Conservation (phyloP, 805 yeast species). For the Blastobotrys terrestris region DNA sequence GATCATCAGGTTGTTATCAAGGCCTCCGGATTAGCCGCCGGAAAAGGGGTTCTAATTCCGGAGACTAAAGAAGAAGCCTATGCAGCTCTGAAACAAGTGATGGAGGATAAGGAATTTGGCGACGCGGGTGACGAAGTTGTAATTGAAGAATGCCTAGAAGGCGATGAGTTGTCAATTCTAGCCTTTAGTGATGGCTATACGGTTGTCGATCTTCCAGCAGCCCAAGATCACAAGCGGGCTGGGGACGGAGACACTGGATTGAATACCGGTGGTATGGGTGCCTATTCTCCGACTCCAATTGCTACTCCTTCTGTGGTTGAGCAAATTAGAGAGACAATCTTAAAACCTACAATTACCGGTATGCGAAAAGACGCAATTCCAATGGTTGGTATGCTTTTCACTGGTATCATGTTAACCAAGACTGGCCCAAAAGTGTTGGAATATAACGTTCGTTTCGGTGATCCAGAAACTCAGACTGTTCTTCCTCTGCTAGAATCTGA, state of each 20-base stretch:
- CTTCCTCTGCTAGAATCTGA: slow-evolving; percentile 88
- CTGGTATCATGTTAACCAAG: slow-evolving; percentile 89
- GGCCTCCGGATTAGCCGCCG: slow-evolving; percentile 98
- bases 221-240: slow-evolving; percentile 96
- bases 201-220: slow-evolving; percentile 85
- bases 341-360: slow-evolving; percentile 90
- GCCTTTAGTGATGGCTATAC: slow-evolving; percentile 94
- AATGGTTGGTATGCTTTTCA: slow-evolving; percentile 90
- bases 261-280: slow-evolving; percentile 99
- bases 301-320: slow-evolving; percentile 71
- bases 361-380: slow-evolving; percentile 95
- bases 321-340: slow-evolving; percentile 64
- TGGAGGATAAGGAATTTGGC: slow-evolving; percentile 88
- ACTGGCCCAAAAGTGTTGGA: slow-evolving; percentile 91
- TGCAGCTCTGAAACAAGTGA: slow-evolving; percentile 75
- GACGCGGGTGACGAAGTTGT: slow-evolving; percentile 92
- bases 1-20: slow-evolving; percentile 82
- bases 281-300: slow-evolving; percentile 96
- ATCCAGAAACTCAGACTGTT: slow-evolving; percentile 98
- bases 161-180: slow-evolving; percentile 91
- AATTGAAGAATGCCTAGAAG: slow-evolving; percentile 91
- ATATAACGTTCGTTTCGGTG: slow-evolving; percentile 97
- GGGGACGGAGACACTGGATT: slow-evolving; percentile 92
- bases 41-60: slow-evolving; percentile 97
- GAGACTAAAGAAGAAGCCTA: slow-evolving; percentile 75